A percentile compares a stretch with the other conserved stretches of the same genome.
Conservation (phyloP, 345 rosid genomes). For the Punica granatum region DNA sequence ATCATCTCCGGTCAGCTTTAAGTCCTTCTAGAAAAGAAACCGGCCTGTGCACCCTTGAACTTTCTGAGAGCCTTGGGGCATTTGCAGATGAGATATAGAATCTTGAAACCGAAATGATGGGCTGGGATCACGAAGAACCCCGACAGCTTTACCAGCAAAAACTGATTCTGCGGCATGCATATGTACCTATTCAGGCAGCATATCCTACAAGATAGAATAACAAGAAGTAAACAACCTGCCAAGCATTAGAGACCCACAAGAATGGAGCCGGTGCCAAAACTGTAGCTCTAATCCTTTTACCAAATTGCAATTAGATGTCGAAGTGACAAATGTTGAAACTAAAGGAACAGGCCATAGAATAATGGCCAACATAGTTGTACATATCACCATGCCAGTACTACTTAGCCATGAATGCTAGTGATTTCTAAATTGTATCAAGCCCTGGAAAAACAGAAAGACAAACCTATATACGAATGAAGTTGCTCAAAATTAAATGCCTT, state of each 20-base stretch:
- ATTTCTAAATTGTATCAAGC: too few relatives aligned
- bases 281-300: too few relatives aligned
- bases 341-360: too few relatives aligned
- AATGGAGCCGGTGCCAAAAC: too few relatives aligned
- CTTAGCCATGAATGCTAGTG: too few relatives aligned
- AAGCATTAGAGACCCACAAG: neutral
- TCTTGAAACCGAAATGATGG: conserved; percentile 61
- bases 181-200: conserved; percentile 84
- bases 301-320: too few relatives aligned
- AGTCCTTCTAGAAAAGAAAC: conserved; percentile 44
- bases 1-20: conserved; percentile 57
- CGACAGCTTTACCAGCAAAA: conserved; percentile 96
- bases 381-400: too few relatives aligned
- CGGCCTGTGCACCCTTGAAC: conserved; percentile 46
- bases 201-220: conserved; percentile 57
- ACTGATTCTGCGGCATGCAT: conserved; percentile 90
- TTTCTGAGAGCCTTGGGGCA: conserved; percentile 43
- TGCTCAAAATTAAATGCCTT: too few relatives aligned
- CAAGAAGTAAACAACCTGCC: conserved; percentile 8
- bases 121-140: conserved; percentile 89
- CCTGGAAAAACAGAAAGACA: too few relatives aligned
- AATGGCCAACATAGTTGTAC: too few relatives aligned
- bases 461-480: too few relatives aligned
- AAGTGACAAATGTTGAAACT: too few relatives aligned
- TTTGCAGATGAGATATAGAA: conserved; percentile 38